Evolutionary conservation across 768 basidiomycete species (phyloP).

Genomic region (Hericium erinaceus): DNA sequence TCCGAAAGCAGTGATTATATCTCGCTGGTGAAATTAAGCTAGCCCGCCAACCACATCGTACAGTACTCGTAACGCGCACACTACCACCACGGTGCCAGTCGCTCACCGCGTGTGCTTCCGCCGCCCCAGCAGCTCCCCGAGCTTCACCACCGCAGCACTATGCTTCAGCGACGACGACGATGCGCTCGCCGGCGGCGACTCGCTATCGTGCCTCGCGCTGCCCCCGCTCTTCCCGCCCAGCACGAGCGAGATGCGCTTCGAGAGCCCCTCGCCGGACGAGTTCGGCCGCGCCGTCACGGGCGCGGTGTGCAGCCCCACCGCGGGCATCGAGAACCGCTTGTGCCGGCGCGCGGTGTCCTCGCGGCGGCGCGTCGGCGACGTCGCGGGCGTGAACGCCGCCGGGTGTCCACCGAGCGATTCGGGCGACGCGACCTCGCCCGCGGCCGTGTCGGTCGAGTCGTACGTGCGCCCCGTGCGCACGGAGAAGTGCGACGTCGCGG

Average conservation of each 20-base stretch:
- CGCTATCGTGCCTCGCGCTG: not conserved
- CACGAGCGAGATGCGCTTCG: conserved; percentile 53
- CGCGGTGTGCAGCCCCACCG: conserved; percentile 66
- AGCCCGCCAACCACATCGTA: too few species aligned
- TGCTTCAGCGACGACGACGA: conserved; percentile 6
- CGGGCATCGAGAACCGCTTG: conserved; percentile 70
- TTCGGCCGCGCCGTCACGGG: conserved; percentile 55
- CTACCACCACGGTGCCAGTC: not conserved
- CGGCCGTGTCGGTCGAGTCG: conserved; percentile 12
- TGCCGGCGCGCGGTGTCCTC: conserved; percentile 55
- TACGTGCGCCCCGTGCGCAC: conserved; percentile 16
- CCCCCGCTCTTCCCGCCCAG: conserved; percentile 29
- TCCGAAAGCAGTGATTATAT: too few species aligned
- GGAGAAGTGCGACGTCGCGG: conserved; percentile 21
- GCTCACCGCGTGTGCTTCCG: conserved; percentile 3
- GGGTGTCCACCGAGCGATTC: not conserved
- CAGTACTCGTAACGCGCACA: too few species aligned
- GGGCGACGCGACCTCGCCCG: conserved; percentile 6
- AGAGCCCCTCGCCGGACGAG: conserved; percentile 24
- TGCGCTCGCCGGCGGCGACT: conserved; percentile 12
- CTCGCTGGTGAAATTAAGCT: too few species aligned
- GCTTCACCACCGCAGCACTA: conserved; percentile 43
- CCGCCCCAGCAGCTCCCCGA: conserved; percentile 45
- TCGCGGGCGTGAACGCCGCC: not conserved
- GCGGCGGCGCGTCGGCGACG: conserved; percentile 20